Conservation (phyloP, 2,329 filamentous ascomycete genomes). For the Cordyceps cateniannulata region DNA sequence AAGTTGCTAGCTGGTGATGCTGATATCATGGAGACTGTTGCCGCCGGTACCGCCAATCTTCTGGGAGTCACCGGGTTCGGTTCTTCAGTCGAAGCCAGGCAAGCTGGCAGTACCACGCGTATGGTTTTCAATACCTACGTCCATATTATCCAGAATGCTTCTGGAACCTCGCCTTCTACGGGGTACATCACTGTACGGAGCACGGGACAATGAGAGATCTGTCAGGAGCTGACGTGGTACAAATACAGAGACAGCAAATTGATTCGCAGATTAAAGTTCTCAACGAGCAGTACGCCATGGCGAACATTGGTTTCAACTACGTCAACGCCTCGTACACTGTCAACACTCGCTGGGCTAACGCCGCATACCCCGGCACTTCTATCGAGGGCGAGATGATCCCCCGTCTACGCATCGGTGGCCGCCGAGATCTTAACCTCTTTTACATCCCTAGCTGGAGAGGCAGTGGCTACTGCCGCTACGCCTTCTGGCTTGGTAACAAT, state of each 20-base stretch:
- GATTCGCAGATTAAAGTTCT: background rate
- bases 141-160: background rate
- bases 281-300: background rate
- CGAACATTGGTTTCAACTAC: background rate
- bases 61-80: background rate
- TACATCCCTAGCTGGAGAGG: constrained; percentile 31
- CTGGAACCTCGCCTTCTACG: background rate
- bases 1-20: background rate
- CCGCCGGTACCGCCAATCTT: background rate
- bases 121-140: constrained; percentile 4
- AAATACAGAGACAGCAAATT: background rate
- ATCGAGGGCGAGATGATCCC: background rate
- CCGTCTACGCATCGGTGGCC: constrained; percentile 34
- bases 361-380: background rate
- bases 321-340: constrained; percentile 1
- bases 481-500: constrained; percentile 23
- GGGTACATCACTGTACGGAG: background rate
- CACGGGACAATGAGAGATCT: background rate
- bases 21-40: background rate
- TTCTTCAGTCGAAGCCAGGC: background rate
- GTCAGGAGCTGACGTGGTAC: background rate
- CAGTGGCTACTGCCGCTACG: constrained; percentile 42
- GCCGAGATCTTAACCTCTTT: constrained; percentile 41
- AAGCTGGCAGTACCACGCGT: background rate
- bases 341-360: background rate